Evolutionary conservation across 1,284 basidiomycete genomes (phyloP).

Genomic region (Gymnopus androsaceus): DNA sequence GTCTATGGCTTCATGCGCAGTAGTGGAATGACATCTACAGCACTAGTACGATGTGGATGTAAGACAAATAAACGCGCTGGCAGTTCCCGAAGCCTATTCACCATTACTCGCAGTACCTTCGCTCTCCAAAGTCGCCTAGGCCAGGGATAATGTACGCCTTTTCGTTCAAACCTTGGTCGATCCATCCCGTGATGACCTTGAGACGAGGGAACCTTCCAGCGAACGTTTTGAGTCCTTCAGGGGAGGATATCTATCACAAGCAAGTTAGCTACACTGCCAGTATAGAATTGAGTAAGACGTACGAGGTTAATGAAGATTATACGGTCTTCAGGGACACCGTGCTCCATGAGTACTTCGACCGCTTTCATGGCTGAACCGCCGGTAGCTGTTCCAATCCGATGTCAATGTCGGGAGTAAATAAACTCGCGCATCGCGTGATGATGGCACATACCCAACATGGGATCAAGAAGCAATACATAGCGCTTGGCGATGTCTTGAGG

Average conservation of each 20-base stretch:
- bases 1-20: too few relatives aligned
- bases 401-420: background rate
- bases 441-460: constrained; percentile 83
- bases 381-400: constrained; percentile 63
- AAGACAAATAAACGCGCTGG: too few relatives aligned
- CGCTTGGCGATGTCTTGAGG: constrained; percentile 91
- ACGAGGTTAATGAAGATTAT: constrained; percentile 98
- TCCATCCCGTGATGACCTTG: constrained; percentile 94
- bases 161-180: constrained; percentile 92
- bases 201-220: constrained; percentile 79
- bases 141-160: constrained; percentile 89
- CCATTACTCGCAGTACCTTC: constrained; percentile 55
- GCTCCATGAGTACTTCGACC: constrained; percentile 89
- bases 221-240: constrained; percentile 88
- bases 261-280: background rate
- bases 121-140: constrained; percentile 89
- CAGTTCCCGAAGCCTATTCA: background rate
- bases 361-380: constrained; percentile 98
- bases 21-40: too few relatives aligned
- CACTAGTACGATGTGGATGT: too few relatives aligned
- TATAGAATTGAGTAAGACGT: constrained; percentile 11
- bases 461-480: constrained; percentile 94
- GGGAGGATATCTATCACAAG: constrained; percentile 76
- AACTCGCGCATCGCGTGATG: background rate
- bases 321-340: constrained; percentile 85